A percentile compares a stretch with the other conserved stretches of the same genome.
phyloP scores from a whole-genome alignment of 768 basidiomycete genomes.

The Lentinula sp. region DNA sequence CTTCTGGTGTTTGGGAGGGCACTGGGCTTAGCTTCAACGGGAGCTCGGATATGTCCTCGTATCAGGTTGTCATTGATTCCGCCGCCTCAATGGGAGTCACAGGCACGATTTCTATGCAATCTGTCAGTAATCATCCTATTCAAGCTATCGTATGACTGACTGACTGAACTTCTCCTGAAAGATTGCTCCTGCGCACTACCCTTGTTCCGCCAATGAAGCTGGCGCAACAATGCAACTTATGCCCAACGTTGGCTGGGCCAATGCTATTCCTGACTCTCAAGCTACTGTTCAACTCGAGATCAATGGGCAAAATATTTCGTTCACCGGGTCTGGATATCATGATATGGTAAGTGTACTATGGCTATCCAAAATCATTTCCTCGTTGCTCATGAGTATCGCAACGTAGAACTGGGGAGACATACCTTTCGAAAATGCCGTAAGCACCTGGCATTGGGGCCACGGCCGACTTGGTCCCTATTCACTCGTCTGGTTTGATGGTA shows the following conservation, averaged over 20 bases:
- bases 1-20: constrained; percentile 11
- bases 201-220: constrained; percentile 6
- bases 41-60: background rate
- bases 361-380: background rate
- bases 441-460: constrained; percentile 15
- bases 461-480: constrained; percentile 14
- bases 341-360: constrained; percentile 6
- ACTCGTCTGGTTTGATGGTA: constrained; percentile 13
- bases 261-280: constrained; percentile 12
- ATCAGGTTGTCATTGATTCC: constrained; percentile 7
- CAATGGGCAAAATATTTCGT: constrained; percentile 2
- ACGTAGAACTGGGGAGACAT: constrained; percentile 14
- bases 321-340: constrained; percentile 11
- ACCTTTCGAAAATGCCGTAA: constrained; percentile 6
- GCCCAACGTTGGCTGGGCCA: constrained; percentile 14
- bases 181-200: constrained; percentile 11
- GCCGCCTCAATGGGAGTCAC: constrained; percentile 7
- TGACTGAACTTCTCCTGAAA: background rate
- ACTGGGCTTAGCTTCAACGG: constrained; percentile 11
- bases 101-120: constrained; percentile 10
- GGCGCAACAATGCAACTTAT: constrained; percentile 8
- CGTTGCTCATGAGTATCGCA: background rate
- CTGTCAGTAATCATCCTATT: background rate
- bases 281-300: constrained; percentile 10
- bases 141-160: background rate